phyloP scores from a whole-genome alignment of 192 early-diverging fungal species.

The Linnemannia hyalina region DNA sequence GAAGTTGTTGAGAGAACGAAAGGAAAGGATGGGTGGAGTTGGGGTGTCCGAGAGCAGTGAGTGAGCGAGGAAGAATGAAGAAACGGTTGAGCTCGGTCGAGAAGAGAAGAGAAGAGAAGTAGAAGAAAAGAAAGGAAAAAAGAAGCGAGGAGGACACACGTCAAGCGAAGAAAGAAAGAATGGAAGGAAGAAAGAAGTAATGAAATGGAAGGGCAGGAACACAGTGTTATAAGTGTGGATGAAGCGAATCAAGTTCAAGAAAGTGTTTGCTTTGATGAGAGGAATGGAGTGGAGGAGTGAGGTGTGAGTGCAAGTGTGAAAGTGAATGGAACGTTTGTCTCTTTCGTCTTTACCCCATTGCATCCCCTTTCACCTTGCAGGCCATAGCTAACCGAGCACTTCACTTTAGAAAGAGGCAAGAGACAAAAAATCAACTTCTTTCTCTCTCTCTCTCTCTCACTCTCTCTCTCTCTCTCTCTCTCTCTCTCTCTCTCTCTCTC shows the following conservation, averaged over 20 bases:
- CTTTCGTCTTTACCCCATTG: too few relatives aligned
- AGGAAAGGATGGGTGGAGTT: background rate
- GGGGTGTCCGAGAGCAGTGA: background rate
- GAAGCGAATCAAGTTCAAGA: constrained; percentile 20
- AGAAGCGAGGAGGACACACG: background rate
- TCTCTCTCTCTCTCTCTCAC: too few relatives aligned
- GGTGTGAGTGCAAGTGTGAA: too few relatives aligned
- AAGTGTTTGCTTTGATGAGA: constrained; percentile 24
- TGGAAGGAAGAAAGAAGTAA: constrained; percentile 1
- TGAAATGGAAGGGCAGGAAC: background rate
- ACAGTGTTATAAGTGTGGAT: background rate
- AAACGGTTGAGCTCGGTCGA: background rate
- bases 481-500: too few relatives aligned
- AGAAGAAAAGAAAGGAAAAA: background rate
- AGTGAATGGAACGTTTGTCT: too few relatives aligned
- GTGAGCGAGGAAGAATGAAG: background rate
- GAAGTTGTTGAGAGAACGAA: constrained; percentile 2
- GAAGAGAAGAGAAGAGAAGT: background rate
- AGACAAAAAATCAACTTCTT: too few relatives aligned
- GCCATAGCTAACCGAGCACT: too few relatives aligned
- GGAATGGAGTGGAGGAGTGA: too few relatives aligned
- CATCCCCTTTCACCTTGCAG: too few relatives aligned
- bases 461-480: too few relatives aligned
- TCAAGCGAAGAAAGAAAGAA: background rate
- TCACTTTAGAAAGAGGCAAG: too few relatives aligned